phyloP scores from a whole-genome alignment of 1,284 basidiomycete genomes.

The Sanghuangporus baumii region DNA sequence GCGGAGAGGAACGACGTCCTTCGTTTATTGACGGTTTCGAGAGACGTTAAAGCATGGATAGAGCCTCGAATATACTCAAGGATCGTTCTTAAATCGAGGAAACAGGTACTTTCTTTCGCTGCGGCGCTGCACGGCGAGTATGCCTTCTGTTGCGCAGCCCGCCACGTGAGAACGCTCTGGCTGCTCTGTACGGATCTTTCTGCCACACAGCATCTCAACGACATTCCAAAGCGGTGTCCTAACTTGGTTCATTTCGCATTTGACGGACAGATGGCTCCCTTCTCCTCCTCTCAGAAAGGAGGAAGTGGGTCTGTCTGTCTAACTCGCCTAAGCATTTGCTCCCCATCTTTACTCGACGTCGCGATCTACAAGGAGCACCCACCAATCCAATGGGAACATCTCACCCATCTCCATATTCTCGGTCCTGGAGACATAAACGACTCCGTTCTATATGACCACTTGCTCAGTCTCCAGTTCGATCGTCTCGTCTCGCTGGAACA shows the following conservation, averaged over 20 bases:
- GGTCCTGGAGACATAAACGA: not conserved
- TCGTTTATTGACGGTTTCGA: constrained; percentile 4
- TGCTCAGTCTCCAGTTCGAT: constrained; percentile 4
- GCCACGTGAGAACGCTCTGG: constrained; percentile 4
- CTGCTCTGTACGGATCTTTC: not conserved
- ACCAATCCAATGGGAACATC: not conserved
- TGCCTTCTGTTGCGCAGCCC: constrained; percentile 6
- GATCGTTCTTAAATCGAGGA: not conserved
- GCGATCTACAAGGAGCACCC: not conserved
- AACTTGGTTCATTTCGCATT: constrained; percentile 13
- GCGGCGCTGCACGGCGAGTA: not conserved
- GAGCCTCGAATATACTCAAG: constrained; percentile 5
- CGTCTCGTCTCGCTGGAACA: constrained; percentile 1
- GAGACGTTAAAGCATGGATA: not conserved
- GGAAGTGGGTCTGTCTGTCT: not conserved
- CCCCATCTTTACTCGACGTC: not conserved
- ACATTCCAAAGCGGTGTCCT: not conserved
- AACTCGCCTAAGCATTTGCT: constrained; percentile 5
- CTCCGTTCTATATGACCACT: not conserved
- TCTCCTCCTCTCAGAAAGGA: not conserved
- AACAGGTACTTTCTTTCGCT: constrained; percentile 1
- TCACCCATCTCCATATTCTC: constrained; percentile 14
- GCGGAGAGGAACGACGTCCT: not conserved
- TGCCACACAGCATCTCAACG: not conserved
- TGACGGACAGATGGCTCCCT: not conserved